Base-by-base conservation (phyloP, 805 yeast genomes). In the Candida coquimbonensis region DNA sequence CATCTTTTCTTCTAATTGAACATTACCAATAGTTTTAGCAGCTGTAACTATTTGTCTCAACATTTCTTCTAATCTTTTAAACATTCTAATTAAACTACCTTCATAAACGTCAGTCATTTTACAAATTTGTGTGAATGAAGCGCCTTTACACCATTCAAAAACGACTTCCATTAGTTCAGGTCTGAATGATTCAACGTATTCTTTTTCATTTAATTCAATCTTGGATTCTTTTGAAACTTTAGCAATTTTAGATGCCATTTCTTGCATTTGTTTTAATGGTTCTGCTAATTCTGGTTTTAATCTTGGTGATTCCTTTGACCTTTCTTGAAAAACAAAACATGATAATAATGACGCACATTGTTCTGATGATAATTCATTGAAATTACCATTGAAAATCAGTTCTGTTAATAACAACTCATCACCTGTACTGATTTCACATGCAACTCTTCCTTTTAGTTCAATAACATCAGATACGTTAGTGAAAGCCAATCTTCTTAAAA, bases 81-180 rank as follows among this genome's bases (percentile, higher is more conserved):
- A 93, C 80, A 87, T 86, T 63, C 99, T 81, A 53, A 93, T 91
- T 60, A 93, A 74, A 21, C 95, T 84, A 37, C 99, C 99, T 69
- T 93, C 99, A 56, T 91, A 93, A 38, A 93, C 98, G 61, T 93
- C 99, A 0, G 99, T 93, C 96, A 93, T 89, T 65, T 91, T 91
- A 70, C 98, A 91, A 51, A 93, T 91, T 63, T 91, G 96, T 0
- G 97, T 91, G 65, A 93, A 93, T 0, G 93, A 72, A 7, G 96
- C 96, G 17, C 98, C 98, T 61, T 84, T 83, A 64, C 96, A 88
- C 99, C 99, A 93, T 40, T 91, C 86, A 64, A 70, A 88, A 1
- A 93, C 96, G 43, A 93, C 97, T 63, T 90, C 98, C 98, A 93
- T 91, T 50, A 93, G 73, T 61, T 93, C 96, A 17, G 89, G 83